These are phyloP conservation scores for Blastobotrys terrestris DNA, from an alignment of 805 yeast species.

Conservation along the genomic window DNA sequence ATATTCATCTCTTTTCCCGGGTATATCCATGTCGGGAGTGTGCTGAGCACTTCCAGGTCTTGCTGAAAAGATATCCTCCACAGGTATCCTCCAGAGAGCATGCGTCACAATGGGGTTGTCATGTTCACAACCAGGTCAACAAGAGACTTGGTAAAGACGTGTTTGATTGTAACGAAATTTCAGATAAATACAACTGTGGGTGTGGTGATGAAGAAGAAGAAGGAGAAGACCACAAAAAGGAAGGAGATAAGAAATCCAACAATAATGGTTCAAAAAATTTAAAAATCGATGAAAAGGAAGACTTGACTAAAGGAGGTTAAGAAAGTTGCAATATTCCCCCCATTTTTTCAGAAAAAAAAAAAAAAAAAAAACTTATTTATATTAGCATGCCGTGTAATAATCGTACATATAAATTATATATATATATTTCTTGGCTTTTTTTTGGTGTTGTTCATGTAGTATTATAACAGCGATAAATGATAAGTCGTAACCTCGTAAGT, in stretches of 20 bases:
- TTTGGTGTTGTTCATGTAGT: neutral
- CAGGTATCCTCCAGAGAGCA: conserved; percentile 67
- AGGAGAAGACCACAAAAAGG: conserved; percentile 30
- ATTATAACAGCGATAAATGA: neutral
- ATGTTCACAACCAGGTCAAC: conserved; percentile 83
- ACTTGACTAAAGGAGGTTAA: conserved; percentile 4
- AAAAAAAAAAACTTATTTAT: neutral
- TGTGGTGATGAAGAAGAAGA: conserved; percentile 71
- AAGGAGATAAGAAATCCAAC: conserved; percentile 21
- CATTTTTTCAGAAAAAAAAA: neutral
- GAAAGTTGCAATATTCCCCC: neutral
- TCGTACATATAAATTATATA: conserved; percentile 1
- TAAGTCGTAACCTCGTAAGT: neutral
- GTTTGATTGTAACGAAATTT: conserved; percentile 79
- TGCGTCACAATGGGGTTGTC: conserved; percentile 97
- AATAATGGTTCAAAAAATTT: neutral
- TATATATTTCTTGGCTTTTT: neutral
- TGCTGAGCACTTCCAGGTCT: conserved; percentile 78
- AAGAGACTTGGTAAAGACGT: conserved; percentile 56
- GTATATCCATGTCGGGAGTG: conserved; percentile 92
- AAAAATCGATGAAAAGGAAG: conserved; percentile 6
- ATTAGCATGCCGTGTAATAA: neutral
- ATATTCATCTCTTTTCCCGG: conserved; percentile 71
- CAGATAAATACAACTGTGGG: conserved; percentile 94
- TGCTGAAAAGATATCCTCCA: conserved; percentile 72